Conservation (phyloP, 192 early-diverging fungal species). For the Geranomyces michiganensis region DNA sequence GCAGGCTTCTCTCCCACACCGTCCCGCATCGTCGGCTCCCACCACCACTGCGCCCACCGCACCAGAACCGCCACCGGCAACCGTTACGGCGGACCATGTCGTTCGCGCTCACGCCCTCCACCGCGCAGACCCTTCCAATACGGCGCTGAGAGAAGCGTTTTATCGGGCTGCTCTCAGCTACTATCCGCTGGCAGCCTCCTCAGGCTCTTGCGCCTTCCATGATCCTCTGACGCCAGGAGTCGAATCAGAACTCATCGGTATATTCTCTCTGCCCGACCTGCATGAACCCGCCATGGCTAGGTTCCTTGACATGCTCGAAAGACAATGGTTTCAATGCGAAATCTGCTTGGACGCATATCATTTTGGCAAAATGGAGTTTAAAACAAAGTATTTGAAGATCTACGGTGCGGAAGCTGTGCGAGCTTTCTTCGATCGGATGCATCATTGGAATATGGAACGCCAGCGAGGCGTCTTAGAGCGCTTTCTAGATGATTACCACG, state of each 20-base stretch:
- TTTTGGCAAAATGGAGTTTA: conserved; percentile 11
- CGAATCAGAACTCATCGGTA: conserved; percentile 8
- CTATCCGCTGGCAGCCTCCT: background rate
- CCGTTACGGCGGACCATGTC: background rate
- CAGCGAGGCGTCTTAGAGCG: background rate
- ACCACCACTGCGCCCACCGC: background rate
- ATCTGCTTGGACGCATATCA: conserved; percentile 15
- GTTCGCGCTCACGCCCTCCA: background rate
- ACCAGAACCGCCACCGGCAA: background rate
- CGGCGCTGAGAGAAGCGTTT: background rate
- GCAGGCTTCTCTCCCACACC: background rate
- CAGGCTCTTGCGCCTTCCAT: background rate
- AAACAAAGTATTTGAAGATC: background rate
- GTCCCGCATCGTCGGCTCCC: background rate
- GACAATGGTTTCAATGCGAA: conserved; percentile 5
- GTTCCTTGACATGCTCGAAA: background rate
- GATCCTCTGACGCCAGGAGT: conserved; percentile 5
- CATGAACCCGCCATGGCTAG: background rate
- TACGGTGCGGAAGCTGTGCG: conserved; percentile 8
- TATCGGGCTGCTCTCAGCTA: background rate
- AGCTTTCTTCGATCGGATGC: conserved; percentile 11
- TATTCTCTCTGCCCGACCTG: conserved; percentile 14
- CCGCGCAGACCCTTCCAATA: background rate
- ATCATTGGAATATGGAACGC: conserved; percentile 22
- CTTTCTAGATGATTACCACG: background rate